phyloP scores from a whole-genome alignment of 441 rosid species.

The Gossypium trilobum region DNA sequence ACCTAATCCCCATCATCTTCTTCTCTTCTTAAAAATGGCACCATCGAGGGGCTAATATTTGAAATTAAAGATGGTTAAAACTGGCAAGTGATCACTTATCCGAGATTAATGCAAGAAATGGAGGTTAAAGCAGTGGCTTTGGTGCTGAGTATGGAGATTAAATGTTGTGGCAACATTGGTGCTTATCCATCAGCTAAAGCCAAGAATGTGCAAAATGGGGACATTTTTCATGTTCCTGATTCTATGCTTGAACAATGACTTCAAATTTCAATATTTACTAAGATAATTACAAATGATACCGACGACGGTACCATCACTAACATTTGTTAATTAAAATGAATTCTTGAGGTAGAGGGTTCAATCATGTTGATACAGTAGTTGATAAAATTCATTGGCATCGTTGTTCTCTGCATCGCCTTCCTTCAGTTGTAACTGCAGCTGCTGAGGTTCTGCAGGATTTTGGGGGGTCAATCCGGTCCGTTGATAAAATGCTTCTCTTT shows the following conservation, averaged over 20 bases:
- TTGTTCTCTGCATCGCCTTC: constrained; percentile 18
- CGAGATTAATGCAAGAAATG: too few relatives aligned
- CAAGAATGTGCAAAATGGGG: too few relatives aligned
- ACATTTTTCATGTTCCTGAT: too few relatives aligned
- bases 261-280: not conserved
- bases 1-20: too few relatives aligned
- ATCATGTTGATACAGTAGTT: constrained; percentile 21
- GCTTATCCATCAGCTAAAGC: too few relatives aligned
- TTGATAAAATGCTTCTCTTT: constrained; percentile 34
- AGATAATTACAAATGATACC: not conserved
- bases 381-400: constrained; percentile 34
- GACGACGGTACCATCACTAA: not conserved
- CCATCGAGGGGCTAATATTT: too few relatives aligned
- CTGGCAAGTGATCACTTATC: too few relatives aligned
- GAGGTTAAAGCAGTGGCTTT: too few relatives aligned
- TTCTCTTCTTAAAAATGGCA: too few relatives aligned
- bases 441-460: not conserved
- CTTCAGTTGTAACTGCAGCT: not conserved
- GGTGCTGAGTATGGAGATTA: too few relatives aligned
- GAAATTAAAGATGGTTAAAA: too few relatives aligned
- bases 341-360: not conserved
- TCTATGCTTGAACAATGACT: not conserved
- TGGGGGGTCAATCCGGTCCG: constrained; percentile 32
- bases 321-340: not conserved
- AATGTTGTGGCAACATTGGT: too few relatives aligned